Evolutionary conservation across 2,329 filamentous ascomycete genomes (phyloP).

Genomic region (Scopulariopsis brevicaulis): DNA sequence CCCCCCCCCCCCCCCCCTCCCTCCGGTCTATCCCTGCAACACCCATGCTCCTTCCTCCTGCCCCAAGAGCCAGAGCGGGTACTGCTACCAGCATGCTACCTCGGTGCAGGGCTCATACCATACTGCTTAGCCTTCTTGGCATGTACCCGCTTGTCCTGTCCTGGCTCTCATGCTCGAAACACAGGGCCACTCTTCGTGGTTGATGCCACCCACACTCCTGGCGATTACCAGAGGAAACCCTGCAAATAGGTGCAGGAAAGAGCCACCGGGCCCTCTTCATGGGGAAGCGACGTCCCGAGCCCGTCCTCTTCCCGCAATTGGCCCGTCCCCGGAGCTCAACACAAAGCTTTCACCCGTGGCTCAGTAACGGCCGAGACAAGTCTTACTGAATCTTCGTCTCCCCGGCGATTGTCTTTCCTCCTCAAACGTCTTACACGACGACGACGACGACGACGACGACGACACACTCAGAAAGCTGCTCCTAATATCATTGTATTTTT

Average conservation of each 20-base stretch:
- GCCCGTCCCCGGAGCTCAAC: neutral
- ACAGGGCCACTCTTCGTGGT: neutral
- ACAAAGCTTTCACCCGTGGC: neutral
- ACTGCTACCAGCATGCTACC: neutral
- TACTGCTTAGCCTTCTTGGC: neutral
- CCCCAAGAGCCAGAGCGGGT: neutral
- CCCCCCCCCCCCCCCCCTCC: too few species aligned
- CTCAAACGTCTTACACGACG: neutral
- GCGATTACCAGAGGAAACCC: neutral
- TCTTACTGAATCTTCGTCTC: neutral
- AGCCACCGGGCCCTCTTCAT: neutral
- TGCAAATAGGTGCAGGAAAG: neutral
- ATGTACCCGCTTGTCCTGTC: neutral
- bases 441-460: neutral
- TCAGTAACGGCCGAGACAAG: neutral
- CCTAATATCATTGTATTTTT: neutral
- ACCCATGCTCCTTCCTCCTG: neutral
- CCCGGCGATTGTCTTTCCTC: neutral
- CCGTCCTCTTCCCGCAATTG: neutral
- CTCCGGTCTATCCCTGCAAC: neutral
- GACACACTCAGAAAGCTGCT: neutral
- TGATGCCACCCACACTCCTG: neutral
- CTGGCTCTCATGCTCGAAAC: neutral
- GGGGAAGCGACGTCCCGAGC: neutral
- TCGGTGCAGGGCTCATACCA: neutral